These are phyloP conservation scores for Tylopilus rubrobrunneus DNA, from an alignment of 768 basidiomycete species.

Conservation along the genomic window DNA sequence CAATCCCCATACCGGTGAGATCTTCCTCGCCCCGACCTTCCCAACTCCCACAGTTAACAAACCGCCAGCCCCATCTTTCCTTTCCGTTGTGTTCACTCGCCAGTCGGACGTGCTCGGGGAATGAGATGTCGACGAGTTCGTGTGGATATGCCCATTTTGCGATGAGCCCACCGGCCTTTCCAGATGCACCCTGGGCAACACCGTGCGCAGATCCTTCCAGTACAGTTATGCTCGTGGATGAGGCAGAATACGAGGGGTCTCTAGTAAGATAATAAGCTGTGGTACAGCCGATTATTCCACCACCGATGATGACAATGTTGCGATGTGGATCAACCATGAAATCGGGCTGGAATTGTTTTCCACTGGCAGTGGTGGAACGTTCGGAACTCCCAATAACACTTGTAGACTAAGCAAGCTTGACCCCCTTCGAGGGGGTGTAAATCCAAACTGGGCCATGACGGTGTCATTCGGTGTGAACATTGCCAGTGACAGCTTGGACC, in stretches of 20 bases:
- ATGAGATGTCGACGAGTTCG: slow-evolving; percentile 63
- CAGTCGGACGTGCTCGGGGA: slow-evolving; percentile 64
- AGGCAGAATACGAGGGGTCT: slow-evolving; percentile 44
- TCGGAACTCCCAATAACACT: too few species aligned
- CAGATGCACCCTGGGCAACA: slow-evolving; percentile 75
- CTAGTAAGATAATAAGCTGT: slow-evolving; percentile 77
- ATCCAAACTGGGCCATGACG: neutral
- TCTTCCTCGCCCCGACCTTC: slow-evolving; percentile 51
- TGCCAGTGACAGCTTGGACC: neutral
- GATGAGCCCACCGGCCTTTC: slow-evolving; percentile 82
- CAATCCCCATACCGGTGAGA: slow-evolving; percentile 9
- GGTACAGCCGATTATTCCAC: slow-evolving; percentile 82
- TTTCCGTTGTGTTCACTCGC: slow-evolving; percentile 66
- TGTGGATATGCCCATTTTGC: slow-evolving; percentile 83
- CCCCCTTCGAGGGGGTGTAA: slow-evolving; percentile 5
- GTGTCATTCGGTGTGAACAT: neutral
- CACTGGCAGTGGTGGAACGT: too few species aligned
- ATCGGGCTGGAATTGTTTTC: too few species aligned
- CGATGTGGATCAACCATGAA: slow-evolving; percentile 4
- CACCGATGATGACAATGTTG: slow-evolving; percentile 75
- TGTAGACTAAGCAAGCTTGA: neutral
- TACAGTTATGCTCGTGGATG: slow-evolving; percentile 49
- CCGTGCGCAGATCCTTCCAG: slow-evolving; percentile 67
- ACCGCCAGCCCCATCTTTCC: slow-evolving; percentile 81
- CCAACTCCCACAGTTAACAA: slow-evolving; percentile 71